Evolutionary conservation across 108 stramenopile species (phyloP), one percentile per base, ranked within the genome.

Genomic region (Mediolabrus comicus): DNA sequence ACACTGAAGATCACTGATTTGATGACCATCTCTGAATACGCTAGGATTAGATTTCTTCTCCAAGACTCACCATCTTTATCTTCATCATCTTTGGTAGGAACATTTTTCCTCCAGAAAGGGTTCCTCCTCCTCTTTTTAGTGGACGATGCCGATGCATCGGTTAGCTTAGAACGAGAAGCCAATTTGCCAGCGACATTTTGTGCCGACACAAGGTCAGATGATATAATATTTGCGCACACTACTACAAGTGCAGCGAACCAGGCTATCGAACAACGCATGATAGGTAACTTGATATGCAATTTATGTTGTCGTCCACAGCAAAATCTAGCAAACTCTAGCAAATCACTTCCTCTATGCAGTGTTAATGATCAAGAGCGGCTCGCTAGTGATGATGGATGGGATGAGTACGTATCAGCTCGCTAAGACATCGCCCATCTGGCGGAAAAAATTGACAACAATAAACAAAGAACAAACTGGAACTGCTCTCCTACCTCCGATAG

Each of bases 101-200:
- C 16, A 26, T 17, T 51, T 10, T 38, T 28, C 17, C 24, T 7
- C 32, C 33, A 25, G 28, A 41, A 38, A 14, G 30, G 13, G n/a
- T n/a, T n/a, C 17, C 27, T 58, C 46, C 27, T 65, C 39, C 65
- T 73, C 41, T 46, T 73, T 14, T 55, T 63, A 2, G 55, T n/a
- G n/a, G n/a, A n/a, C n/a, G n/a, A 63, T 39, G 53, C 46, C 34
- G 63, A 22, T 1, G 55, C 24, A 0, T 67, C 73, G 3, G 65
- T 58, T 11, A 74, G 27, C 61, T 74, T 74, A 12, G 73, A 14
- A 24, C 65, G 57, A n/a, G 73, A 56, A 9, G 73, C 73, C 19
- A 74, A 38, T 61, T 74, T 74, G 55, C 59, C 62, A 12, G 64
- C 72, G 24, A 72, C 28, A 30, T 73, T 73, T 74, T 74, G 73